Base-by-base conservation (phyloP, 1,139 yeast species). In the Torulaspora globosa region DNA sequence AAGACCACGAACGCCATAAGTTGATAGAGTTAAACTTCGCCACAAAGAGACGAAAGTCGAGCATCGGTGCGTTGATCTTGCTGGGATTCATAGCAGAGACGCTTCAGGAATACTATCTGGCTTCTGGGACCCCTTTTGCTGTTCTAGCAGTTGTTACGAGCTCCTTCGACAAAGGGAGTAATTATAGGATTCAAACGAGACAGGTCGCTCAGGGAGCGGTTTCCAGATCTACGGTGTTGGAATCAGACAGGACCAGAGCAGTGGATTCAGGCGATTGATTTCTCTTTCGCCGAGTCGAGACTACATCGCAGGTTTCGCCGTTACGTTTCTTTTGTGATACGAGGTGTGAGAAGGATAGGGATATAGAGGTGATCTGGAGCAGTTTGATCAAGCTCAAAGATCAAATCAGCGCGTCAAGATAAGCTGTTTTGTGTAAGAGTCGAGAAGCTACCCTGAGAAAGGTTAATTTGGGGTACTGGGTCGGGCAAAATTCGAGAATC, bases 261-360 rank as follows among this genome's bases (percentile, higher is more conserved):
- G 29, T 26, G 12, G 29, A n/a, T 11, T 26, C 6, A n/a, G 23
- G 6, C 6, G 23, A 16, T 8, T 15, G 18, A 31, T 31, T 31
- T 31, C 34, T 31, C 34, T 8, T 11, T 16, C 5, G 23, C 5
- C 14, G 21, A 31, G 34, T 31, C 34, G 34, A 16, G 34, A 31
- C 21, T 31, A 31, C 21, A 31, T 37, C 16, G 29, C 19, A 16
- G 24, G 41, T 37, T 37, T 37, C 41, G 23, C 41, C 41, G 12
- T 19, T 8, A 14, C 23, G 29, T 37, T 37, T 37, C 41, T 37
- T 37, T 37, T 37, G 23, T 3, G 23, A 21, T 34, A 29, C 21
- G 14, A 24, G 29, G 26, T 32, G 21, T 36, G n/a, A 28, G 34
- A 18, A 14, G 30, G 28, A 21, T 37, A 29, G 34, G 11, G 19